Conservation (phyloP, 116 monocot genomes). For the Dioscorea cayenensis region DNA sequence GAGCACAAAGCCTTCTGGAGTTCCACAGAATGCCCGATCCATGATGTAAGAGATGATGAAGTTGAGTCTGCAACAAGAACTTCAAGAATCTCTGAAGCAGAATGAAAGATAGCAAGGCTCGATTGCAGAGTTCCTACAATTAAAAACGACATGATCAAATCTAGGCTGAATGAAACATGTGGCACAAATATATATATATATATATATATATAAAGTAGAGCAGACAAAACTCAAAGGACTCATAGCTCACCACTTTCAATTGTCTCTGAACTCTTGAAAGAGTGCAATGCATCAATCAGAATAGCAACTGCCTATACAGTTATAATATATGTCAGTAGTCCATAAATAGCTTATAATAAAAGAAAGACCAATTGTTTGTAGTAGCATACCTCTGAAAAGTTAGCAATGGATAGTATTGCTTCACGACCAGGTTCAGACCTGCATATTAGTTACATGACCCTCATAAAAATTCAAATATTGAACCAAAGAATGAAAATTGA, state of each 20-base stretch:
- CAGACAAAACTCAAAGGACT: neutral
- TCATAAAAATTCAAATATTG: neutral
- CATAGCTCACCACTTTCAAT: constrained; percentile 35
- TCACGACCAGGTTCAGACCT: constrained; percentile 93
- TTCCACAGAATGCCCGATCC: constrained; percentile 81
- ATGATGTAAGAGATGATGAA: constrained; percentile 70
- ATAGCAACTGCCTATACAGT: constrained; percentile 35
- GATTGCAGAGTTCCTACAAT: constrained; percentile 57
- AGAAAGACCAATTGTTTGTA: neutral
- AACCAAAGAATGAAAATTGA: constrained; percentile 1
- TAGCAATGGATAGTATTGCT: constrained; percentile 59
- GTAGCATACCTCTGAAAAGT: constrained; percentile 78
- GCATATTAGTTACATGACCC: constrained; percentile 13
- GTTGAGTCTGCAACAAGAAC: constrained; percentile 81
- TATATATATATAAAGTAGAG: neutral
- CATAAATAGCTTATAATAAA: neutral
- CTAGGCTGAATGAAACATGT: neutral
- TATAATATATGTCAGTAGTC: neutral
- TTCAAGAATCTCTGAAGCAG: constrained; percentile 94
- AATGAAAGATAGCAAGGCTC: constrained; percentile 77
- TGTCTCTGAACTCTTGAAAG: constrained; percentile 66
- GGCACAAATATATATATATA: too few relatives aligned
- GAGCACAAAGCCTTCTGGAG: constrained; percentile 88
- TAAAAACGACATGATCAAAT: neutral
- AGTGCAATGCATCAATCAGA: constrained; percentile 60